Evolutionary conservation across 768 basidiomycete genomes (phyloP).

Genomic region (Calocera cornea): DNA sequence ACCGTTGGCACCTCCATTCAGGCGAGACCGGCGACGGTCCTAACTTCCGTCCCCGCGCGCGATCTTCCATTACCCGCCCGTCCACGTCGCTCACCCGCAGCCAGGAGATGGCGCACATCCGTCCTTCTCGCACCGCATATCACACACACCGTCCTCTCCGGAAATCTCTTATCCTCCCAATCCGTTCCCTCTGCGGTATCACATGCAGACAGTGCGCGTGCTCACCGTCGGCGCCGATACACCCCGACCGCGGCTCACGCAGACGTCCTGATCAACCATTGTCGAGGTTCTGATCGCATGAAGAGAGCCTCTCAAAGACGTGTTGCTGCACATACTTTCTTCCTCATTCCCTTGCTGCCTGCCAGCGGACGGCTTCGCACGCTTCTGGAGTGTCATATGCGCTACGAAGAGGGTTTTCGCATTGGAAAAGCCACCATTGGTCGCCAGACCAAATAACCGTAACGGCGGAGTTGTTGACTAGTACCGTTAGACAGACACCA

Average conservation of each 20-base stretch:
- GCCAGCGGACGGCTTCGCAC: no score
- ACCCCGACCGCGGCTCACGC: neutral
- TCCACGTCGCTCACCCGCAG: neutral
- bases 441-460: no score
- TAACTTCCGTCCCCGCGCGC: neutral
- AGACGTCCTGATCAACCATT: neutral
- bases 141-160: neutral
- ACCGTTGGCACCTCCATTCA: neutral
- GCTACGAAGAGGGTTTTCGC: no score
- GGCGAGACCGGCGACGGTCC: neutral
- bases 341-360: no score
- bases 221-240: neutral
- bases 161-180: neutral
- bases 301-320: no score
- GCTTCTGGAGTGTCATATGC: no score
- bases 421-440: no score
- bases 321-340: no score
- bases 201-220: neutral
- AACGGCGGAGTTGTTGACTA: no score
- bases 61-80: neutral
- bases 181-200: neutral
- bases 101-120: no score
- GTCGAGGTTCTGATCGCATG: neutral
- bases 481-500: no score
- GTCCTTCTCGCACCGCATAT: neutral